Conservation (phyloP, 2,329 filamentous ascomycete genomes). For the Exophiala viscosa region DNA sequence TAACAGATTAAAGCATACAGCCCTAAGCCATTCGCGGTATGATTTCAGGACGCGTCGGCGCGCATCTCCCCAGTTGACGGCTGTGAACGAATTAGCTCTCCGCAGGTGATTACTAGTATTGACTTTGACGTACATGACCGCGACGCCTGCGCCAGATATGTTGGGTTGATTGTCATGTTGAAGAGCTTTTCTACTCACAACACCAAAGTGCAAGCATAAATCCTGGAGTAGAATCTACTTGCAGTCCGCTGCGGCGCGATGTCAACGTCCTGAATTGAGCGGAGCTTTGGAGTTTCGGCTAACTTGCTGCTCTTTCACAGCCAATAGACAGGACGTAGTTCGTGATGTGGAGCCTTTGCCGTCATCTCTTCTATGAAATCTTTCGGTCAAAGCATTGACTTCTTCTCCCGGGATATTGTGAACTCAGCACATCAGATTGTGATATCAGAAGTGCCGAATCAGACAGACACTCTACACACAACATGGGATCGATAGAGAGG, state of each 20-base stretch:
- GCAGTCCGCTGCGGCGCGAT: constrained; percentile 2
- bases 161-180: constrained; percentile 85
- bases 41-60: constrained; percentile 79
- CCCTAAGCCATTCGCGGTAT: constrained; percentile 94
- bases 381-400: not conserved
- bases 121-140: constrained; percentile 64
- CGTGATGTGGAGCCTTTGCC: constrained; percentile 6
- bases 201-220: constrained; percentile 7
- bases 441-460: no score
- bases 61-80: constrained; percentile 84
- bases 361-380: not conserved
- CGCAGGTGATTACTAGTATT: constrained; percentile 3
- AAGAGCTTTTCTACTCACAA: constrained; percentile 15
- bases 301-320: not conserved
- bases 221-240: not conserved
- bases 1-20: constrained; percentile 59
- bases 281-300: constrained; percentile 17
- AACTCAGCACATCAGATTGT: not conserved
- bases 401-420: not conserved
- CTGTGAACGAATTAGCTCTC: constrained; percentile 49
- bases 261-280: constrained; percentile 10
- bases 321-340: not conserved
- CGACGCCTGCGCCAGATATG: constrained; percentile 80
- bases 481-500: constrained; percentile 26
- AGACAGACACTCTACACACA: no score